Percentiles rank a stretch among this genome's conserved stretches.
These are phyloP conservation scores for Ophiognomonia clavigignenti-juglandacearum DNA, from an alignment of 2,329 filamentous ascomycete genomes.

Conservation along the genomic window DNA sequence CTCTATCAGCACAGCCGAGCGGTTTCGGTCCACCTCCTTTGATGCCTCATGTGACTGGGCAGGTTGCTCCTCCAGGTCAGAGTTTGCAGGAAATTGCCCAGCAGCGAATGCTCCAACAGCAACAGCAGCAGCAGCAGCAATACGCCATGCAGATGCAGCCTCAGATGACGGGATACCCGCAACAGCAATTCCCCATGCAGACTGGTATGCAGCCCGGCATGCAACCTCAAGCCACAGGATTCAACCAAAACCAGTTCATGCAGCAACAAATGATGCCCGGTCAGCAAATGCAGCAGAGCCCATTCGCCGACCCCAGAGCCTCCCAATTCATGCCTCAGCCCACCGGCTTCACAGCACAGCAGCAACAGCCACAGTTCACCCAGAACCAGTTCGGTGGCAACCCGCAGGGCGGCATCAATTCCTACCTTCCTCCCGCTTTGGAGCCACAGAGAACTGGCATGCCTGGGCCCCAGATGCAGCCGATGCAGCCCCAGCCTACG, in stretches of 20 bases:
- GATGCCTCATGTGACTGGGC: constrained; percentile 81
- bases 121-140: constrained; percentile 49
- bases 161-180: constrained; percentile 30
- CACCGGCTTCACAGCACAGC: constrained; percentile 50
- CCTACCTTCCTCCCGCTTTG: constrained; percentile 52
- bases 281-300: constrained; percentile 35
- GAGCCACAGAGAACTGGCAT: constrained; percentile 57
- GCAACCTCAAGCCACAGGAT: constrained; percentile 32
- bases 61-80: constrained; percentile 68
- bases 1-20: constrained; percentile 72
- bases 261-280: constrained; percentile 32
- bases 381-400: constrained; percentile 39
- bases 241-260: constrained; percentile 38
- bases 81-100: constrained; percentile 70
- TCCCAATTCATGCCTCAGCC: constrained; percentile 49
- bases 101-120: constrained; percentile 34
- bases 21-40: constrained; percentile 70
- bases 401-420: constrained; percentile 45
- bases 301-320: constrained; percentile 33
- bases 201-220: constrained; percentile 40
- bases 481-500: constrained; percentile 44
- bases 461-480: constrained; percentile 30
- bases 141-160: constrained; percentile 45
- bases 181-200: constrained; percentile 45
- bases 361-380: constrained; percentile 25